Conservation (phyloP, 225 moss, liverwort and hornwort genomes). For the Sphagnum contortum region DNA sequence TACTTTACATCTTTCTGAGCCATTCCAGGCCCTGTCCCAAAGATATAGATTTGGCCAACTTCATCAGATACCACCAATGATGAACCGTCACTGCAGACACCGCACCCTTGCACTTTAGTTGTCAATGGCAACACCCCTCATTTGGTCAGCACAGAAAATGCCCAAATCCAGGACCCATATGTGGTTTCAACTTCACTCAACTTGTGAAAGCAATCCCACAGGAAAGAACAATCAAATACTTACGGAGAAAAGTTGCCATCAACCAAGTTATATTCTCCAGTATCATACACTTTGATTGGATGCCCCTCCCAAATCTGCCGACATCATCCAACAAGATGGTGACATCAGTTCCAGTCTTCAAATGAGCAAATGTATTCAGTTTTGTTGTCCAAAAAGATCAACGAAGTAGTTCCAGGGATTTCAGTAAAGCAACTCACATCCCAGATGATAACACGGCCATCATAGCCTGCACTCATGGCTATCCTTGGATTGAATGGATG, state of each 20-base stretch:
- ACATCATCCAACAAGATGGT: background rate
- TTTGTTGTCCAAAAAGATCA: too few species aligned
- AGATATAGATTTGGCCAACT: constrained; percentile 98
- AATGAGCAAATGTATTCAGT: too few species aligned
- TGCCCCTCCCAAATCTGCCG: constrained; percentile 94
- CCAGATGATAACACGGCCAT: constrained; percentile 98
- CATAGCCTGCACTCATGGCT: constrained; percentile 99
- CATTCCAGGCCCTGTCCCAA: constrained; percentile 90
- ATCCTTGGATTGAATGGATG: constrained; percentile 97
- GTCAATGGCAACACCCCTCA: too few species aligned
- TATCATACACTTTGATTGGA: constrained; percentile 78
- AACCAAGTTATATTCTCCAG: constrained; percentile 81
- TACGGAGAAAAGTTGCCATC: constrained; percentile 99
- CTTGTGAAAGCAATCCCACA: too few species aligned
- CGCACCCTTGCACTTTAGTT: background rate
- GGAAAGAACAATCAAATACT: constrained; percentile 16
- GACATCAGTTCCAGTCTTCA: too few species aligned
- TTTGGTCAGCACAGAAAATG: too few species aligned
- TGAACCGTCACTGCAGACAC: constrained; percentile 71
- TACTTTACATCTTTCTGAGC: constrained; percentile 91
- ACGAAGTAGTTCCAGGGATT: too few species aligned
- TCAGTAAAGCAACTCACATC: constrained; percentile 52
- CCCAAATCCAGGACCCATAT: too few species aligned
- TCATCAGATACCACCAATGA: constrained; percentile 97
- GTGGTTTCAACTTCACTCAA: too few species aligned